Evolutionary conservation across 1,284 basidiomycete species (phyloP), one percentile per base, ranked within the genome.

Genomic region (Cutaneotrichosporon sp.): DNA sequence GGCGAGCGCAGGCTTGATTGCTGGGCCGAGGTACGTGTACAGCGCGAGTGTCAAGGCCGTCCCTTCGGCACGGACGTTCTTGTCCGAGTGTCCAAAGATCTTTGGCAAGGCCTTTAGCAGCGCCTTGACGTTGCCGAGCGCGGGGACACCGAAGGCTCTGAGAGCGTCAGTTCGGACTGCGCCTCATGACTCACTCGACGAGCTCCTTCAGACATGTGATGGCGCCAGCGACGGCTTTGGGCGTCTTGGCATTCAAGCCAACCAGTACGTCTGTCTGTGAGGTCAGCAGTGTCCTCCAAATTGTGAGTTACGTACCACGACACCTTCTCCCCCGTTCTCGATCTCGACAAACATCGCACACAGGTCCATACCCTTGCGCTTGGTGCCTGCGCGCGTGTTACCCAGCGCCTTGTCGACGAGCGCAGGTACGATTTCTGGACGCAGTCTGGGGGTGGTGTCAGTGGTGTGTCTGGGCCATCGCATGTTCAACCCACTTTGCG

Each of bases 371-470:
- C 90, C 90, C 56, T 92, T 88, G 61, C 81, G 83, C 77, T 86
- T 94, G n/a, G 94, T 97, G 10, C 90, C 91, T 14, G 88, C 87
- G 66, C 93, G 81, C 30, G 90, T 80, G 17, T 93, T 91, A 26
- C 93, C 92, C 52, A 97, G 83, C 65, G 90, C 92, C 76, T 98
- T 99, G 66, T 99, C 96, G 35, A 97, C 91, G 56, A 98, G 76
- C 1, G 88, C 85, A 23, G 93, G 90, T 1, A 96, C 79, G 14
- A 98, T 85, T 5, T 80, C 80, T 53, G 89, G 88, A 88, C 74
- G 83, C 68, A 55, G 41, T 23, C 51, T 30, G 33, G 10, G 18
- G 50, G 46, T 46, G 49, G 40, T n/a, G 14, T 35, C 26, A 12
- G 17, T 8, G 7, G 3, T 4, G 30, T 4, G 5, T 10, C 26